Percentiles rank a stretch among this genome's conserved stretches.
Evolutionary conservation across 1,284 basidiomycete species (phyloP).

Genomic region (Pisolithus thermaeus): DNA sequence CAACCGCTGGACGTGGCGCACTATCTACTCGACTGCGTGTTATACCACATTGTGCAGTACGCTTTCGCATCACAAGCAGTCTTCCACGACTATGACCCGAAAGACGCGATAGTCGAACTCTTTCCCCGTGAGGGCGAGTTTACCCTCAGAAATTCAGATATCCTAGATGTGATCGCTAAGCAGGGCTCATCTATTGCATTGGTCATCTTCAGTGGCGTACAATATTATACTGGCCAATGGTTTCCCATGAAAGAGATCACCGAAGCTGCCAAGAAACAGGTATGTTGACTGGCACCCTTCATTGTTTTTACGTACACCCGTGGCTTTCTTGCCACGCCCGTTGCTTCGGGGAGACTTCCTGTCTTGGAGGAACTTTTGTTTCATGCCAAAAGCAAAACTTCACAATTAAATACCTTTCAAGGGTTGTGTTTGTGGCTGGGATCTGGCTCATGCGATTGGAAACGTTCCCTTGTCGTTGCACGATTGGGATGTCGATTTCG

Average conservation of each 20-base stretch:
- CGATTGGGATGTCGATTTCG: conserved; percentile 95
- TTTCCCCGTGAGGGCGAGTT: conserved; percentile 80
- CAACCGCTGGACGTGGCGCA: neutral
- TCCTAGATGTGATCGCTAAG: conserved; percentile 69
- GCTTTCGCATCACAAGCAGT: conserved; percentile 87
- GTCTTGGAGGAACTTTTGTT: conserved; percentile 4
- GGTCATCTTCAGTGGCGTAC: conserved; percentile 86
- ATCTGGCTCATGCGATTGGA: conserved; percentile 93
- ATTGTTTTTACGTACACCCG: conserved; percentile 24
- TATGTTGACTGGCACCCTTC: conserved; percentile 28
- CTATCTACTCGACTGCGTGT: conserved; percentile 6
- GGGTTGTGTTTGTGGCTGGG: conserved; percentile 93
- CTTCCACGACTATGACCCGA: conserved; percentile 76
- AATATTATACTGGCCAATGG: conserved; percentile 97
- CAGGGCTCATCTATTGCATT: conserved; percentile 78
- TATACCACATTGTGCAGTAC: conserved; percentile 52
- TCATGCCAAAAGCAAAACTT: conserved; percentile 7
- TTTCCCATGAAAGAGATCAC: conserved; percentile 88
- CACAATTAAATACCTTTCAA: conserved; percentile 29
- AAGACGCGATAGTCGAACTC: conserved; percentile 73
- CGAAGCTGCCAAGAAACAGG: conserved; percentile 76
- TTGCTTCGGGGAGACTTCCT: neutral
- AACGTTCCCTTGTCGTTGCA: conserved; percentile 89
- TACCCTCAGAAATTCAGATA: conserved; percentile 87
- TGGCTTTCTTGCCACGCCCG: conserved; percentile 3